phyloP scores from a whole-genome alignment of 2,329 filamentous ascomycete species.

The Exophiala sp. region DNA sequence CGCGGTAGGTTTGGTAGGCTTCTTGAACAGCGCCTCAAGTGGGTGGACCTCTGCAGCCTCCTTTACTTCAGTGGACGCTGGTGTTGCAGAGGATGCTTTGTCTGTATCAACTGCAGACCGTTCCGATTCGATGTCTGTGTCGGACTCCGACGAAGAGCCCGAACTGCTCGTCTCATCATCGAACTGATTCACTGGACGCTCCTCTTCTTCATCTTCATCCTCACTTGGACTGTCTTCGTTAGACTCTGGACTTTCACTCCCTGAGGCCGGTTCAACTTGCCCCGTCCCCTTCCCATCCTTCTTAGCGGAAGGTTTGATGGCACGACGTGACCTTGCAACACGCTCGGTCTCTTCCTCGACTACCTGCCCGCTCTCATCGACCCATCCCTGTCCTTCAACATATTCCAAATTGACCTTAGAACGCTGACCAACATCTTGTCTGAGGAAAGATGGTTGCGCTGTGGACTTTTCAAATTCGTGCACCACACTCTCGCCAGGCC shows the following conservation, averaged over 20 bases:
- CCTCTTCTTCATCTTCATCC: conserved; percentile 31
- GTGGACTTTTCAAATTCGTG: conserved; percentile 88
- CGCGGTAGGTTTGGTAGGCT: conserved; percentile 47
- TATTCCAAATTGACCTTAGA: conserved; percentile 59
- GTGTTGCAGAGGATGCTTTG: conserved; percentile 10
- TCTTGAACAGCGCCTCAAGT: conserved; percentile 89
- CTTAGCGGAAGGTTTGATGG: conserved; percentile 28
- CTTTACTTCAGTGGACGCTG: conserved; percentile 45
- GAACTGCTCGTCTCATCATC: conserved; percentile 29
- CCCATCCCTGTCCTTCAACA: conserved; percentile 83
- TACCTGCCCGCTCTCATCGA: conserved; percentile 72
- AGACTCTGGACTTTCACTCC: conserved; percentile 33
- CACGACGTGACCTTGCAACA: conserved; percentile 12
- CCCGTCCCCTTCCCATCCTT: background rate
- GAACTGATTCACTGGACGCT: conserved; percentile 35
- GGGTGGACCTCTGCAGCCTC: conserved; percentile 66
- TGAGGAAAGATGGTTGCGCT: conserved; percentile 79
- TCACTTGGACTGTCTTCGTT: conserved; percentile 30
- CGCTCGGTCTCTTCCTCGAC: conserved; percentile 52
- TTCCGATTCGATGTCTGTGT: conserved; percentile 14
- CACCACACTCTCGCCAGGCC: conserved; percentile 64
- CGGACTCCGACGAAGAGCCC: conserved; percentile 26
- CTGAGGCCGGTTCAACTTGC: background rate
- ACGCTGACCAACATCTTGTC: conserved; percentile 47
- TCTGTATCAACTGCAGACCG: conserved; percentile 19